Percentiles rank a stretch among this genome's conserved stretches.
Evolutionary conservation across 805 yeast species (phyloP).

Genomic region (Myxozyma monticola): DNA sequence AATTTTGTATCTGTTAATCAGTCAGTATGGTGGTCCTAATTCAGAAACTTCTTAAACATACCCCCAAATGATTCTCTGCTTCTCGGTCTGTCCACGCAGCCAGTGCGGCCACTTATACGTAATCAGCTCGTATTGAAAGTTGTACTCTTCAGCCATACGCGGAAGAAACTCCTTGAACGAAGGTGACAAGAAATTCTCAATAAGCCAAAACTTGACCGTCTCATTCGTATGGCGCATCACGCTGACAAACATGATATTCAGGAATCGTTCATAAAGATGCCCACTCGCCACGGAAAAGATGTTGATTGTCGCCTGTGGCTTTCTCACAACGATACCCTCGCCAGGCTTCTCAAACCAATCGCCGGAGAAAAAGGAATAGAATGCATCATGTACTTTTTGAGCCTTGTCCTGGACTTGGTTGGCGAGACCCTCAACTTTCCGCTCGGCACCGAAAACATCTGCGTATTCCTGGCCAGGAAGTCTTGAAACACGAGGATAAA

Average conservation of each 20-base stretch:
- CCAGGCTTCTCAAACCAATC: not conserved
- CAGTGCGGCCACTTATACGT: slow-evolving; percentile 92
- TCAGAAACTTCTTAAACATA: not conserved
- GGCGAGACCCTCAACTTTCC: slow-evolving; percentile 10
- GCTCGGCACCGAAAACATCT: slow-evolving; percentile 31
- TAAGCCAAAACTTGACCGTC: slow-evolving; percentile 79
- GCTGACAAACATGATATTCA: slow-evolving; percentile 77
- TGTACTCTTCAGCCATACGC: slow-evolving; percentile 53
- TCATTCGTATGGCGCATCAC: slow-evolving; percentile 65
- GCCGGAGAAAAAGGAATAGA: slow-evolving; percentile 8
- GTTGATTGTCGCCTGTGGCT: slow-evolving; percentile 61
- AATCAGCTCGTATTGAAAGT: slow-evolving; percentile 73
- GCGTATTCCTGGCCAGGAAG: slow-evolving; percentile 44
- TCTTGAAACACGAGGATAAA: slow-evolving; percentile 50
- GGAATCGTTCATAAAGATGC: slow-evolving; percentile 69
- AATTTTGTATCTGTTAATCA: slow-evolving; percentile 55
- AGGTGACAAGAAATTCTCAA: slow-evolving; percentile 78
- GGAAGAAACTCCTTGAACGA: slow-evolving; percentile 64
- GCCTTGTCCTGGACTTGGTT: slow-evolving; percentile 7
- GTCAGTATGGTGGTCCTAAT: not conserved
- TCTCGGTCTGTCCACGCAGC: slow-evolving; percentile 76
- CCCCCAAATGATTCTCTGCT: slow-evolving; percentile 82
- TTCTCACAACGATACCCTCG: slow-evolving; percentile 13
- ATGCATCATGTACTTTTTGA: slow-evolving; percentile 20
- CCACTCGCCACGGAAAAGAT: slow-evolving; percentile 85